A percentile compares a stretch with the other conserved stretches of the same genome.
These are phyloP conservation scores for Leersia perrieri DNA, from an alignment of 176 grass and related monocot genomes.

Conservation along the genomic window DNA sequence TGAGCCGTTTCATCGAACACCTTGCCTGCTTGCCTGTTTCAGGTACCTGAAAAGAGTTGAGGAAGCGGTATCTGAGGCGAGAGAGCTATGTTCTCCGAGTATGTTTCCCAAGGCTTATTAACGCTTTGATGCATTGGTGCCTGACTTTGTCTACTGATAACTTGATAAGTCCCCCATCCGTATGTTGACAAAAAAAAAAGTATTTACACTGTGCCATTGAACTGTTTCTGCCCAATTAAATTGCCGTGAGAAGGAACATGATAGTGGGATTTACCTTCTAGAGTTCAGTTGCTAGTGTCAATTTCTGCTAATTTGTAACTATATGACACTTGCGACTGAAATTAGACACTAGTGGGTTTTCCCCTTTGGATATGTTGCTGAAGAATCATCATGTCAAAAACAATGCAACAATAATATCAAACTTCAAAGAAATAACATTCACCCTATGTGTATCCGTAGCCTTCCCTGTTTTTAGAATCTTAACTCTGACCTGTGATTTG, in stretches of 20 bases:
- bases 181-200: neutral
- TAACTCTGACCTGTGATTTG: neutral
- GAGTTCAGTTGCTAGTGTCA: neutral
- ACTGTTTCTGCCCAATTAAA: neutral
- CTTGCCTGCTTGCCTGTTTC: neutral
- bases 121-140: neutral
- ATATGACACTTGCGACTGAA: too few species aligned
- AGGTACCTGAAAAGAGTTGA: conserved; percentile 85
- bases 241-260: neutral
- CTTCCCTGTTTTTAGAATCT: too few species aligned
- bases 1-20: conserved; percentile 10
- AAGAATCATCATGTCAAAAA: neutral
- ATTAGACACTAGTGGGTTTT: too few species aligned
- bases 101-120: neutral
- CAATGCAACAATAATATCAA: neutral
- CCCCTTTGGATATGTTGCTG: neutral
- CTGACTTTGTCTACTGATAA: neutral
- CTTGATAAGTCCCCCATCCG: too few species aligned
- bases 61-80: conserved; percentile 64
- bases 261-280: neutral
- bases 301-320: neutral
- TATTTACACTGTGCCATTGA: neutral
- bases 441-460: too few species aligned
- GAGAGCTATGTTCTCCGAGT: conserved; percentile 45
- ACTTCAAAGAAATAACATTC: neutral